Percentiles rank a stretch among this genome's conserved stretches.
These are phyloP conservation scores for Imleria badia DNA, from an alignment of 768 basidiomycete species.

Conservation along the genomic window DNA sequence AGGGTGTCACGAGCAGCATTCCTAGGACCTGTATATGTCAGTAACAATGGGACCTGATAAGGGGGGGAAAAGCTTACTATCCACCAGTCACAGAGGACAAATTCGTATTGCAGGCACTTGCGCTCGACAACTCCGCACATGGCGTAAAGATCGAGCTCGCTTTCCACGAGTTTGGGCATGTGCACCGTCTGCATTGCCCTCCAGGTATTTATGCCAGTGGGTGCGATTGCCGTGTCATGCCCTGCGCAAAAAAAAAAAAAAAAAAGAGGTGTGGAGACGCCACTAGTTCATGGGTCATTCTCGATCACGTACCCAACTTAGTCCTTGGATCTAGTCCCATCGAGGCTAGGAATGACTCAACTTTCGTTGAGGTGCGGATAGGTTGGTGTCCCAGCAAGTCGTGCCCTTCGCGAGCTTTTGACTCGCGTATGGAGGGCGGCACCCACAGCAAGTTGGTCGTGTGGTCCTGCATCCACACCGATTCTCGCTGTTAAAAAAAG, in stretches of 20 bases:
- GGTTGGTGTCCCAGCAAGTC: not conserved
- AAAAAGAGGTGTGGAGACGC: not conserved
- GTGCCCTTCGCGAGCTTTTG: too few species aligned
- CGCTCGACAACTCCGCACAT: conserved; percentile 7
- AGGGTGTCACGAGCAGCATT: not conserved
- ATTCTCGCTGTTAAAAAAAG: conserved; percentile 1
- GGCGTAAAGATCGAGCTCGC: not conserved
- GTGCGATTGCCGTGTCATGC: too few species aligned
- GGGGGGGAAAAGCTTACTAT: conserved; percentile 4
- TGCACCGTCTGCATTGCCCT: not conserved
- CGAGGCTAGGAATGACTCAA: too few species aligned
- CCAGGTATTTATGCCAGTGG: not conserved
- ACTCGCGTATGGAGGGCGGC: too few species aligned
- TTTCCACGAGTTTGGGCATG: not conserved
- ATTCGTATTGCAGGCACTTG: conserved; percentile 8
- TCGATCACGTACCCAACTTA: too few species aligned
- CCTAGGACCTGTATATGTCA: not conserved
- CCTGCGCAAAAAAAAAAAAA: not conserved
- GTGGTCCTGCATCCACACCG: not conserved
- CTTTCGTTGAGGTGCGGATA: not conserved
- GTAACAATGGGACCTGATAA: not conserved
- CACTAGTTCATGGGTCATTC: too few species aligned
- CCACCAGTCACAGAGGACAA: conserved; percentile 3
- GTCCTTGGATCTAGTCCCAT: too few species aligned
- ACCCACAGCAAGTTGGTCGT: not conserved